Percentiles rank a stretch among this genome's conserved stretches.
These are phyloP conservation scores for Euphorbia celastroides DNA, from an alignment of 441 rosid species.

Conservation along the genomic window DNA sequence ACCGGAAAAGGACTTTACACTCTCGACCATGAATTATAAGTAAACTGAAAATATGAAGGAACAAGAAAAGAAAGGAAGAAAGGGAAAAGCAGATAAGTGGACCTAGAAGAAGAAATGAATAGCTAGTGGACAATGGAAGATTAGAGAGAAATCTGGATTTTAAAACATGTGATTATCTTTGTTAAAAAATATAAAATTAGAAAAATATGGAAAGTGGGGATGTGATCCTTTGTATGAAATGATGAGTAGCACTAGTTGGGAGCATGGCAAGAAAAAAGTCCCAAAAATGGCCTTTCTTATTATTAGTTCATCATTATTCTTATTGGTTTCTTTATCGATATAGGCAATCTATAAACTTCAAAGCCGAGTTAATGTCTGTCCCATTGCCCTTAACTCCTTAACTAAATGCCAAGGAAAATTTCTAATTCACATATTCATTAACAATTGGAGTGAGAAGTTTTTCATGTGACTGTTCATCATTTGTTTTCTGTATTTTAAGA, in stretches of 20 bases:
- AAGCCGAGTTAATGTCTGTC: too few species aligned
- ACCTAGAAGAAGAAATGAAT: constrained; percentile 18
- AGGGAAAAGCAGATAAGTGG: constrained; percentile 12
- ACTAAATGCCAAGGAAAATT: too few species aligned
- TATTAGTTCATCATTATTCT: constrained; percentile 38
- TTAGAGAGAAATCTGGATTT: constrained; percentile 18
- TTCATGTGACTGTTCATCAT: too few species aligned
- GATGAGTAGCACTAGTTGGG: constrained; percentile 26
- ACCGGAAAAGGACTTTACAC: not conserved
- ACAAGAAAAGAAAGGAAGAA: too few species aligned
- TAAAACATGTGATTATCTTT: constrained; percentile 27
- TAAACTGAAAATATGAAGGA: too few species aligned
- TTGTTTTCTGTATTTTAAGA: too few species aligned
- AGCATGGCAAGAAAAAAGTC: not conserved
- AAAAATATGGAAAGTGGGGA: too few species aligned
- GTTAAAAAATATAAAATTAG: constrained; percentile 13
- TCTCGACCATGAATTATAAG: not conserved
- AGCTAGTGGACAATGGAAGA: constrained; percentile 14
- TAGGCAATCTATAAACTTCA: too few species aligned
- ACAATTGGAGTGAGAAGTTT: too few species aligned
- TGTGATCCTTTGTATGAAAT: constrained; percentile 24
- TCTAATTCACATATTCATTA: too few species aligned
- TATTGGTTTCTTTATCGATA: too few species aligned
- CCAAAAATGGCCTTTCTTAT: constrained; percentile 10
- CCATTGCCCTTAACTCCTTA: too few species aligned